These are phyloP conservation scores for Cordyceps farinosa DNA, from an alignment of 2,329 filamentous ascomycete genomes.

Conservation along the genomic window DNA sequence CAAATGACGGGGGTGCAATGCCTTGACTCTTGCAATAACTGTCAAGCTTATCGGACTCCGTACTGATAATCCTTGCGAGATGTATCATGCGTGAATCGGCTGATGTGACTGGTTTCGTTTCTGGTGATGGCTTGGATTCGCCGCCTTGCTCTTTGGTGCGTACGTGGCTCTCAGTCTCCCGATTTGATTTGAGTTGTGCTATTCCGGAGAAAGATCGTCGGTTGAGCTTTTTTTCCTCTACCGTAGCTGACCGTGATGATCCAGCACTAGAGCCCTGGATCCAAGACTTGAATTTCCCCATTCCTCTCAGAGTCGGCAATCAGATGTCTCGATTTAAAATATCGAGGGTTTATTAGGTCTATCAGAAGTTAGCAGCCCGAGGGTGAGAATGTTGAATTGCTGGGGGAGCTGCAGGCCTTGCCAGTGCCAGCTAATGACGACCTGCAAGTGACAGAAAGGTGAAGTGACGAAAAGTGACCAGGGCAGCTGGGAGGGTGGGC, in stretches of 20 bases:
- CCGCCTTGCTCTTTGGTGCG: background rate
- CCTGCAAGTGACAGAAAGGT: background rate
- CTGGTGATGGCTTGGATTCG: constrained; percentile 6
- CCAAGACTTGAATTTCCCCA: constrained; percentile 18
- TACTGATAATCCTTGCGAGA: constrained; percentile 46
- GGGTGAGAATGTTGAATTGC: background rate
- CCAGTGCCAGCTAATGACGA: background rate
- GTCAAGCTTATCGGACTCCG: constrained; percentile 49
- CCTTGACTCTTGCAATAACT: constrained; percentile 42
- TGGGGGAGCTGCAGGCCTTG: background rate
- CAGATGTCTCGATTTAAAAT: background rate
- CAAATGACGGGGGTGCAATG: constrained; percentile 43
- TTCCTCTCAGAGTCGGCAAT: background rate
- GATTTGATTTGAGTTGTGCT: constrained; percentile 1
- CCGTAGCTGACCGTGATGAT: constrained; percentile 3
- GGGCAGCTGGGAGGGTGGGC: background rate
- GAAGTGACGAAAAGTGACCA: background rate
- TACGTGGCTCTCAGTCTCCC: background rate
- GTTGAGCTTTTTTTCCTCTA: constrained; percentile 15
- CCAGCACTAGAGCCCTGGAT: constrained; percentile 14
- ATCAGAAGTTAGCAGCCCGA: background rate
- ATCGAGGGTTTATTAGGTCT: background rate
- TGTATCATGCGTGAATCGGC: constrained; percentile 38
- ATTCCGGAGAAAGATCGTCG: constrained; percentile 15
- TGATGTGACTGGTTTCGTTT: constrained; percentile 12